Conservation (phyloP, 2,329 filamentous ascomycete species). For the Fusarium circinatum region DNA sequence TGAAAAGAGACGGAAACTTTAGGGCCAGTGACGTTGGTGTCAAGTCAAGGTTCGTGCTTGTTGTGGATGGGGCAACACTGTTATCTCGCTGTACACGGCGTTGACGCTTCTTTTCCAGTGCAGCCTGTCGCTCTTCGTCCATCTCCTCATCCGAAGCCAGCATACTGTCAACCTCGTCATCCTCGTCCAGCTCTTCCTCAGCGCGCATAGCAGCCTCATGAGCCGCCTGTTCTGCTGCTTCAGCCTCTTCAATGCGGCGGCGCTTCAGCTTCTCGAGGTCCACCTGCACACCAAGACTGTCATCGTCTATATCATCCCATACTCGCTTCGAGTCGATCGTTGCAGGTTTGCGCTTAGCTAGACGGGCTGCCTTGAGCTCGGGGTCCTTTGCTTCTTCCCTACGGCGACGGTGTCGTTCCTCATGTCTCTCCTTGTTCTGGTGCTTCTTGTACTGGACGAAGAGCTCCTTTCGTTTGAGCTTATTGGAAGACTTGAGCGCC, state of each 20-base stretch:
- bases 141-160: slow-evolving; percentile 71
- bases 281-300: slow-evolving; percentile 65
- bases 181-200: slow-evolving; percentile 54
- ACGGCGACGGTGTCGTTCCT: slow-evolving; percentile 80
- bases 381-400: slow-evolving; percentile 89
- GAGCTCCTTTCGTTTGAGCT: slow-evolving; percentile 79
- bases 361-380: slow-evolving; percentile 74
- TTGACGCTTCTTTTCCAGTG: slow-evolving; percentile 56
- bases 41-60: slow-evolving; percentile 71
- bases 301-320: slow-evolving; percentile 82
- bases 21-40: slow-evolving; percentile 68
- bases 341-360: slow-evolving; percentile 80
- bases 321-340: slow-evolving; percentile 89
- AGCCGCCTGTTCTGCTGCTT: slow-evolving; percentile 61
- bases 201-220: slow-evolving; percentile 52
- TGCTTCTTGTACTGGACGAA: slow-evolving; percentile 84
- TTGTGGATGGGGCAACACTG: slow-evolving; percentile 67
- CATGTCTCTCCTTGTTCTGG: slow-evolving; percentile 77
- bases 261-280: slow-evolving; percentile 70
- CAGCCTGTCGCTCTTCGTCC: slow-evolving; percentile 58
- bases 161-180: slow-evolving; percentile 81
- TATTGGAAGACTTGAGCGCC: slow-evolving; percentile 72
- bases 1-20: slow-evolving; percentile 72
- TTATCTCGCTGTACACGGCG: slow-evolving; percentile 59
- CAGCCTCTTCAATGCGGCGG: slow-evolving; percentile 63